Conservation (phyloP, 306 rosid species). For the Quercus gilva region DNA sequence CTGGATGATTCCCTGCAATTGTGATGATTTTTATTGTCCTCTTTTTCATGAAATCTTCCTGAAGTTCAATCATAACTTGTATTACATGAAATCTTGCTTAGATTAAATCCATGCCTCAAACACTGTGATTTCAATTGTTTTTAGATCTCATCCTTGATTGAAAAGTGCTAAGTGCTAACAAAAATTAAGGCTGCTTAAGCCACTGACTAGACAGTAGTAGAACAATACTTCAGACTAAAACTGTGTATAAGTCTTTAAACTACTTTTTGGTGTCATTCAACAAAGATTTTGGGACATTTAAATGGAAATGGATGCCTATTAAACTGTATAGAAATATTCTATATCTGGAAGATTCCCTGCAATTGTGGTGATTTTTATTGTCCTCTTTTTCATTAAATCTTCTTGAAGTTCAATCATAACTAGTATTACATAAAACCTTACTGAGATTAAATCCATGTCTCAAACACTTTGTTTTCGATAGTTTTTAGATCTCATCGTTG, state of each 20-base stretch:
- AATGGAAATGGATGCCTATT: neutral
- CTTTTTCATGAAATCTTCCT: neutral
- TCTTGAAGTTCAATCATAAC: no score
- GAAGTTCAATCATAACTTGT: no score
- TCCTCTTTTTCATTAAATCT: neutral
- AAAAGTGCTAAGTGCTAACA: neutral
- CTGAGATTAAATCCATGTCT: neutral
- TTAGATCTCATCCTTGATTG: slow-evolving; percentile 15
- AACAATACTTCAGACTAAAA: neutral
- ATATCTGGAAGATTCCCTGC: neutral
- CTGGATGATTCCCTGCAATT: neutral
- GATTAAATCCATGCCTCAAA: neutral
- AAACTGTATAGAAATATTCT: neutral
- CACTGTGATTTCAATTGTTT: neutral
- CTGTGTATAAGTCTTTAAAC: neutral
- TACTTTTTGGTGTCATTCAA: neutral
- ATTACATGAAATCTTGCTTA: neutral
- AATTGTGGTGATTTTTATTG: neutral
- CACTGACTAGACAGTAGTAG: neutral
- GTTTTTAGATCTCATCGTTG: slow-evolving; percentile 13
- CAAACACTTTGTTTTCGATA: neutral
- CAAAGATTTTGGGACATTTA: neutral
- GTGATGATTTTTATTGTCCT: neutral
- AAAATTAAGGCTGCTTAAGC: neutral
- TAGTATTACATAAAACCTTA: neutral